A percentile compares a stretch with the other conserved stretches of the same genome.
Conservation (phyloP, 352 stramenopile genomes). For the Globisporangium parvum region DNA sequence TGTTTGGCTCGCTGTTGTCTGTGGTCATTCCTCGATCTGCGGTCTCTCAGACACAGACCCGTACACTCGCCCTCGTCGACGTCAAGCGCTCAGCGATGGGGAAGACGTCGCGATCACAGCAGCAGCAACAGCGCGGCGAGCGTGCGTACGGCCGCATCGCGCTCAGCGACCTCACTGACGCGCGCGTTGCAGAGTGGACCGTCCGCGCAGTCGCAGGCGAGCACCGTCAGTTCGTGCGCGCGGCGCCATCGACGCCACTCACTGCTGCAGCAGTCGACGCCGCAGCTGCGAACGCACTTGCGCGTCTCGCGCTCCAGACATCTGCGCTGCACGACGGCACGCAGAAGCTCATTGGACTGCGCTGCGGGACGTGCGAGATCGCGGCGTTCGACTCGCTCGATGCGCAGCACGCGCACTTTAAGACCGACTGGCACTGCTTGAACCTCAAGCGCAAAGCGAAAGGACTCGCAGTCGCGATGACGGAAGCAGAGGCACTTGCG, state of each 20-base stretch:
- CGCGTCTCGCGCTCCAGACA: slow-evolving; percentile 24
- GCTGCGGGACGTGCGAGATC: slow-evolving; percentile 72
- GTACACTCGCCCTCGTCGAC: too few relatives aligned
- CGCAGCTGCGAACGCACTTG: slow-evolving; percentile 13
- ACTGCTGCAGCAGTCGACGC: not conserved
- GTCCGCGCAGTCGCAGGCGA: slow-evolving; percentile 57
- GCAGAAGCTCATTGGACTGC: slow-evolving; percentile 40
- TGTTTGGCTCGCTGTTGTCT: too few relatives aligned
- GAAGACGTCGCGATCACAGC: slow-evolving; percentile 9
- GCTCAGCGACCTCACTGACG: slow-evolving; percentile 45
- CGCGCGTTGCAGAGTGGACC: slow-evolving; percentile 43
- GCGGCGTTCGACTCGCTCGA: slow-evolving; percentile 59
- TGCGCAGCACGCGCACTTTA: slow-evolving; percentile 84
- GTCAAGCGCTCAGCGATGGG: too few relatives aligned
- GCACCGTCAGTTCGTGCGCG: slow-evolving; percentile 36
- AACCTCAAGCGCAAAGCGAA: slow-evolving; percentile 78
- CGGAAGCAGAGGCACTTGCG: slow-evolving; percentile 26
- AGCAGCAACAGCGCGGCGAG: slow-evolving; percentile 15
- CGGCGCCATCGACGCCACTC: not conserved
- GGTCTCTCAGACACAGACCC: not conserved
- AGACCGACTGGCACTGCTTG: slow-evolving; percentile 69
- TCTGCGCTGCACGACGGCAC: slow-evolving; percentile 28
- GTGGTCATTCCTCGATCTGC: not conserved
- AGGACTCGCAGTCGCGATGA: slow-evolving; percentile 35
- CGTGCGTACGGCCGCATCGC: slow-evolving; percentile 56